These are phyloP conservation scores for Fusarium virguliforme DNA, from an alignment of 2,329 filamentous ascomycete genomes.

Conservation along the genomic window DNA sequence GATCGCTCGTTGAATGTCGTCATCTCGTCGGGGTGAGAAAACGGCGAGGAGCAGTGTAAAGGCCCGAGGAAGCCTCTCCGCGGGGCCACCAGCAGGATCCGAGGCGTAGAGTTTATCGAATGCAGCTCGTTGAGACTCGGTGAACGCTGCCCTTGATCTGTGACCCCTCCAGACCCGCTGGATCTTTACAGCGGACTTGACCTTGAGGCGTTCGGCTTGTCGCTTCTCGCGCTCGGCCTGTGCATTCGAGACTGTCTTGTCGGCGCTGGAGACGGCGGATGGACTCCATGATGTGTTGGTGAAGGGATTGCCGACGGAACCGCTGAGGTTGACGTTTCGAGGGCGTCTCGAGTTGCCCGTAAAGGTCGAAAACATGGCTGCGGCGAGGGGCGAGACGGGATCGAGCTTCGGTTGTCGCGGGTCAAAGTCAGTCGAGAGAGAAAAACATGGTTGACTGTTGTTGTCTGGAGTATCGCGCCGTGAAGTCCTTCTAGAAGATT, in stretches of 20 bases:
- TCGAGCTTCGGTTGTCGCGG: conserved; percentile 16
- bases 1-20: conserved; percentile 67
- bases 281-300: conserved; percentile 73
- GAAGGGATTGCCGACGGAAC: conserved; percentile 86
- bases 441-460: conserved; percentile 35
- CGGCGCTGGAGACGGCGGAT: conserved; percentile 73
- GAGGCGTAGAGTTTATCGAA: conserved; percentile 75
- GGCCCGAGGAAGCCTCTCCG: conserved; percentile 59
- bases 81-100: conserved; percentile 51
- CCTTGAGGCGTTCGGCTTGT: conserved; percentile 83
- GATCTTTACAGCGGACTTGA: conserved; percentile 81
- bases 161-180: conserved; percentile 90
- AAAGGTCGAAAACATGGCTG: conserved; percentile 89
- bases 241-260: conserved; percentile 85
- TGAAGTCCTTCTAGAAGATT: conserved; percentile 51
- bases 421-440: conserved; percentile 23
- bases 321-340: conserved; percentile 94
- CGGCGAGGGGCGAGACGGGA: conserved; percentile 23
- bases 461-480: conserved; percentile 17
- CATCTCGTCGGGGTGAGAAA: conserved; percentile 61
- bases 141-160: conserved; percentile 71
- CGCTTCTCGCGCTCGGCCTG: conserved; percentile 88
- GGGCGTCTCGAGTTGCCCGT: conserved; percentile 88
- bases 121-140: conserved; percentile 69
- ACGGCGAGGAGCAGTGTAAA: conserved; percentile 67